Conservation (phyloP, 1,139 yeast species). For the Nakaseomyces bracarensis region DNA sequence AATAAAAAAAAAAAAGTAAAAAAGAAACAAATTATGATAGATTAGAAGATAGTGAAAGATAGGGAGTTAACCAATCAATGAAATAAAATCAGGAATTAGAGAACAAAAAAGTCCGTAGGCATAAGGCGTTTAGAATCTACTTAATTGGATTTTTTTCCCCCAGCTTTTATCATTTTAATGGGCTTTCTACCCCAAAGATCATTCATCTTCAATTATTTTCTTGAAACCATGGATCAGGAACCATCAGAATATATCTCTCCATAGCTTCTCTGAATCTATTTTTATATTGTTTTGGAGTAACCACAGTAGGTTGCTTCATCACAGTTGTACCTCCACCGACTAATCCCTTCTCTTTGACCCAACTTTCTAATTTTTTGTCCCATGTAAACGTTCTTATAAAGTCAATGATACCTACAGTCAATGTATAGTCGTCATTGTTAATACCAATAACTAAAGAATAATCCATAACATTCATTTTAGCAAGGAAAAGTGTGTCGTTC, state of each 20-base stretch:
- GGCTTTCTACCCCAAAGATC: not conserved
- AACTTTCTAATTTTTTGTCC: slow-evolving; percentile 96
- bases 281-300: slow-evolving; percentile 92
- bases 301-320: slow-evolving; percentile 92
- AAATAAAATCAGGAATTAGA: no score
- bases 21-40: no score
- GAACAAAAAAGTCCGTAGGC: no score
- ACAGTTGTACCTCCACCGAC: slow-evolving; percentile 83
- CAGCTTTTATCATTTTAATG: not conserved
- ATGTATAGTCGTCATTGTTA: slow-evolving; percentile 53
- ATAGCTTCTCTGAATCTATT: slow-evolving; percentile 93
- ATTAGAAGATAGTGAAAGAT: no score
- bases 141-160: not conserved
- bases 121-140: no score
- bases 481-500: slow-evolving; percentile 88
- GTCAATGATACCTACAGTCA: slow-evolving; percentile 92
- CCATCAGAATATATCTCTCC: slow-evolving; percentile 91
- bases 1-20: no score
- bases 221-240: slow-evolving; percentile 78
- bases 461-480: slow-evolving; percentile 99
- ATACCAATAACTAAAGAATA: slow-evolving; percentile 92
- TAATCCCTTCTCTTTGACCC: slow-evolving; percentile 93
- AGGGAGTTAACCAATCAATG: no score
- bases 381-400: slow-evolving; percentile 94
- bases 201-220: slow-evolving; percentile 19